Evolutionary conservation across 768 basidiomycete species (phyloP).

Genomic region (Boletus vermiculosoides): DNA sequence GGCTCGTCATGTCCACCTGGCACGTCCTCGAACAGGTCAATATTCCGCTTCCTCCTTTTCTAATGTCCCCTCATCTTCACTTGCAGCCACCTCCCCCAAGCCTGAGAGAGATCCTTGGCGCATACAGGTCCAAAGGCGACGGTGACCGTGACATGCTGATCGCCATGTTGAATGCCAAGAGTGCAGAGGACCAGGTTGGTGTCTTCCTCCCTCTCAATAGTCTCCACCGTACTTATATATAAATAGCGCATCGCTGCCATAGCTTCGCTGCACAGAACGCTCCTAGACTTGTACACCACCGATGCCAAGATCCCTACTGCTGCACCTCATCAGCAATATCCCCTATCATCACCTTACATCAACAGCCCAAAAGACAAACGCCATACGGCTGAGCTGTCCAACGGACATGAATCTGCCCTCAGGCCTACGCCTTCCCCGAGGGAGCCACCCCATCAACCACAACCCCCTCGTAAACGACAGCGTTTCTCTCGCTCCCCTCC

Average conservation of each 20-base stretch:
- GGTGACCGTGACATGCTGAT: constrained; percentile 92
- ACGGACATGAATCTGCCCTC: constrained; percentile 16
- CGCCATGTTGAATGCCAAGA: constrained; percentile 88
- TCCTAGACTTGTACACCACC: constrained; percentile 55
- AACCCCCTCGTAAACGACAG: constrained; percentile 59
- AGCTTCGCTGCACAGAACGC: constrained; percentile 65
- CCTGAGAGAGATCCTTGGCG: constrained; percentile 81
- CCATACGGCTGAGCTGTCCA: constrained; percentile 15
- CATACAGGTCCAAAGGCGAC: constrained; percentile 82
- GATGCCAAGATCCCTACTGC: constrained; percentile 33
- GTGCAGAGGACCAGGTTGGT: constrained; percentile 87
- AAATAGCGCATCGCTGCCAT: constrained; percentile 67
- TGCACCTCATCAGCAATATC: constrained; percentile 31
- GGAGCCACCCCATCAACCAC: constrained; percentile 34
- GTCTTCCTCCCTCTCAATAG: constrained; percentile 5
- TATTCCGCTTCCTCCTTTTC: background rate
- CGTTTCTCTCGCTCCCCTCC: constrained; percentile 60
- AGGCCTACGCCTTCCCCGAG: constrained; percentile 15
- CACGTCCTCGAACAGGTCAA: constrained; percentile 47
- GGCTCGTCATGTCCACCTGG: constrained; percentile 45
- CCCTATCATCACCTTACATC: constrained; percentile 39
- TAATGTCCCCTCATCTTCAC: constrained; percentile 1
- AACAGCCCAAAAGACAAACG: constrained; percentile 22
- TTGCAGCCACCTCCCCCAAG: constrained; percentile 71
- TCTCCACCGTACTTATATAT: constrained; percentile 5